Conservation (phyloP, 169 alveolate genomes). For the Eimeria praecox region DNA sequence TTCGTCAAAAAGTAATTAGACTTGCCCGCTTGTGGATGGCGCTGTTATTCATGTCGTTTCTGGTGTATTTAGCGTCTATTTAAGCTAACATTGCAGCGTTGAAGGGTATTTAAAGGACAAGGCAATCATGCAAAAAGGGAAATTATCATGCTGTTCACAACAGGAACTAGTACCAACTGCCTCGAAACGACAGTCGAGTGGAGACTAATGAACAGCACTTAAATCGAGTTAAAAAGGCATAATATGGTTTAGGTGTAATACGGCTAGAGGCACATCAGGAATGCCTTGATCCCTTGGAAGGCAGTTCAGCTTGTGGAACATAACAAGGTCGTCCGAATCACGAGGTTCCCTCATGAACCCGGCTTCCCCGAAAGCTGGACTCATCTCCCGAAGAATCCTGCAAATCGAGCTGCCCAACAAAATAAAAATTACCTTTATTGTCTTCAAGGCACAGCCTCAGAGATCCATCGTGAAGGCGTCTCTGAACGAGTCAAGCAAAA, state of each 20-base stretch:
- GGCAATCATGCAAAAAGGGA: not conserved
- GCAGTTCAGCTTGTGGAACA: not conserved
- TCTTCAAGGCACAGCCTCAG: slow-evolving; percentile 13
- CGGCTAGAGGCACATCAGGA: not conserved
- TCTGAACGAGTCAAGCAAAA: slow-evolving; percentile 4
- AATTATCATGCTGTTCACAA: not conserved
- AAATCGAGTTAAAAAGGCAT: not conserved
- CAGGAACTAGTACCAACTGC: not conserved
- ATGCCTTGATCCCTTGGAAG: not conserved
- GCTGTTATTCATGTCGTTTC: not conserved
- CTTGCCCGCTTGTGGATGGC: not conserved
- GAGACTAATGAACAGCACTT: no score
- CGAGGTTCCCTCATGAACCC: not conserved
- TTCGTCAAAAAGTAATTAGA: no score
- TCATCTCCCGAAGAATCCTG: not conserved
- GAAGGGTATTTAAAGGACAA: not conserved
- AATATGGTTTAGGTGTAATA: not conserved
- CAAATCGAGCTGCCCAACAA: not conserved
- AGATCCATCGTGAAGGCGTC: not conserved
- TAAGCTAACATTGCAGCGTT: not conserved
- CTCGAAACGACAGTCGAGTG: not conserved
- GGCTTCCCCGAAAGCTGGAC: not conserved
- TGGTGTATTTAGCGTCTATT: no score
- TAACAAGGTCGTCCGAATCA: not conserved
- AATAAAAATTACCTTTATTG: not conserved